These are phyloP conservation scores for Acacia acuminata DNA, from an alignment of 306 rosid genomes.

Conservation along the genomic window DNA sequence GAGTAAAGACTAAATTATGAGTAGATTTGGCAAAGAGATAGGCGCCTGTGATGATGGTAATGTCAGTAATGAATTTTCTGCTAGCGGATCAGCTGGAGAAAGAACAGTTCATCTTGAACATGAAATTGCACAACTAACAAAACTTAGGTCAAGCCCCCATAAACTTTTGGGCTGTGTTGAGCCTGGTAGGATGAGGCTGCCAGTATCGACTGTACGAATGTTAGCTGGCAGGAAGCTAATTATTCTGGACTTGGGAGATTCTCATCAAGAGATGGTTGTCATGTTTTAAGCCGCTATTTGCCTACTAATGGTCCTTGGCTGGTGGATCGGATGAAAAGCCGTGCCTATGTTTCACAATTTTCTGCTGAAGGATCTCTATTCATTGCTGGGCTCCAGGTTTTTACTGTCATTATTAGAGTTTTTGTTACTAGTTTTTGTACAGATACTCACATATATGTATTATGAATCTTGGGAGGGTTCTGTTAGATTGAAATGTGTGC, in stretches of 20 bases:
- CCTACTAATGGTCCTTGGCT: slow-evolving; percentile 55
- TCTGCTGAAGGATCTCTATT: slow-evolving; percentile 63
- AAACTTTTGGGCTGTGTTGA: slow-evolving; percentile 35
- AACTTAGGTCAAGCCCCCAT: slow-evolving; percentile 46
- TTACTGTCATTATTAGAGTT: slow-evolving; percentile 3
- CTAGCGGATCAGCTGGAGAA: slow-evolving; percentile 27
- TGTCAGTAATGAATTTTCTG: slow-evolving; percentile 30
- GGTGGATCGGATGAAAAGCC: slow-evolving; percentile 48
- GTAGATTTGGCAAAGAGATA: slow-evolving; percentile 36
- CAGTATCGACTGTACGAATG: slow-evolving; percentile 55
- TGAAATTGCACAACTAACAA: slow-evolving; percentile 55
- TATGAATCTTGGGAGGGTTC: slow-evolving; percentile 24
- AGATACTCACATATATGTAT: neutral
- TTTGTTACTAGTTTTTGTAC: slow-evolving; percentile 6
- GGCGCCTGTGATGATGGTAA: slow-evolving; percentile 31
- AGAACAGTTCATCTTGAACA: slow-evolving; percentile 44
- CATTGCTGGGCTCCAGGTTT: slow-evolving; percentile 60
- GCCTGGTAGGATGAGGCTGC: slow-evolving; percentile 48
- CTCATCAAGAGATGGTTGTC: slow-evolving; percentile 54
- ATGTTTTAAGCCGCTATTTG: slow-evolving; percentile 54
- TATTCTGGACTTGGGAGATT: slow-evolving; percentile 55
- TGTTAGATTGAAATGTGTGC: slow-evolving; percentile 16
- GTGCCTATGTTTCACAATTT: slow-evolving; percentile 61
- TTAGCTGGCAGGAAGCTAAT: slow-evolving; percentile 53
- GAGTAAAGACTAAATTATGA: slow-evolving; percentile 41